These are phyloP conservation scores for Lasiosphaeria hispida DNA, from an alignment of 495 filamentous ascomycete species.

Conservation along the genomic window DNA sequence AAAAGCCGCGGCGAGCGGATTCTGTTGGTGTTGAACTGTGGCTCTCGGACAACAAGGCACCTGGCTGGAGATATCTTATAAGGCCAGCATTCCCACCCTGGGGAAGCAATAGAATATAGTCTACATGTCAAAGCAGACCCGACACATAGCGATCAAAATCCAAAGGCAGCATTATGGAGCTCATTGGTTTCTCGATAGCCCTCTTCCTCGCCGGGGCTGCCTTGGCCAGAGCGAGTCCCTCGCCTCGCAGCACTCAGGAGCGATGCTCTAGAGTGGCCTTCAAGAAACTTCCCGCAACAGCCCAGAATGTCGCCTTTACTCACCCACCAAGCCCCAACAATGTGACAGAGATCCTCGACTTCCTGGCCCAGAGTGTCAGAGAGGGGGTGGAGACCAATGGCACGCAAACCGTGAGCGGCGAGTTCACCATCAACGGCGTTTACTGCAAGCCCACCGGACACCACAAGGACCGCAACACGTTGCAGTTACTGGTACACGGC, in stretches of 20 bases:
- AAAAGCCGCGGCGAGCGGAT: no score
- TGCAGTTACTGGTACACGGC: conserved; percentile 25
- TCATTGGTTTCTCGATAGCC: no score
- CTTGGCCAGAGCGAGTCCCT: no score
- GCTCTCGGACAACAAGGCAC: no score
- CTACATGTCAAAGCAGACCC: no score
- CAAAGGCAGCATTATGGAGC: no score
- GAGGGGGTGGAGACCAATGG: not conserved
- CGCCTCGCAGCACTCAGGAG: no score
- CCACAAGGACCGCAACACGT: conserved; percentile 4
- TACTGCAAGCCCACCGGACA: conserved; percentile 4
- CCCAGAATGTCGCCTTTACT: conserved; percentile 2
- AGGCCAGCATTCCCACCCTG: no score
- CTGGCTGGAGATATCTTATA: no score
- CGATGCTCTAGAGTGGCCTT: conserved; percentile 6
- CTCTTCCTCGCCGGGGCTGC: not conserved
- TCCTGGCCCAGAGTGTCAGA: not conserved
- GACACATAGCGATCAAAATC: no score
- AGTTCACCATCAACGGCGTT: conserved; percentile 1
- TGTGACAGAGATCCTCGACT: not conserved
- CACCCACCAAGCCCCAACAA: not conserved
- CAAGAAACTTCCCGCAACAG: not conserved
- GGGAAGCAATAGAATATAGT: no score
- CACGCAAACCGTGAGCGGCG: not conserved
- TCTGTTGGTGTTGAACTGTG: no score